Conservation (phyloP, 208 protist species). For the Crithidia fasciculata region DNA sequence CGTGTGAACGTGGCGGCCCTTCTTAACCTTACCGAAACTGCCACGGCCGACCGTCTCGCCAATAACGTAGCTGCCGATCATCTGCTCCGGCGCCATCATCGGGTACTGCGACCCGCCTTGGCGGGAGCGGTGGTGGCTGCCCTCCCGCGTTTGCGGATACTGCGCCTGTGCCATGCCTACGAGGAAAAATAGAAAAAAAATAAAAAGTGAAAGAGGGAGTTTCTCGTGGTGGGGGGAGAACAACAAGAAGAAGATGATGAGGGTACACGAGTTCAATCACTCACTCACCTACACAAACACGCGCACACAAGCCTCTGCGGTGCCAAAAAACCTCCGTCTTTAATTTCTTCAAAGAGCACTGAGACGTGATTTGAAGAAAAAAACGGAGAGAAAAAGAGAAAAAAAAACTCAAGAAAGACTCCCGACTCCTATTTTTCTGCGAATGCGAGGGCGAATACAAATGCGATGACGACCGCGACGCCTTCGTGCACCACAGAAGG, state of each 20-base stretch:
- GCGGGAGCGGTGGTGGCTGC: constrained; percentile 29
- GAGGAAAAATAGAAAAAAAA: constrained; percentile 2
- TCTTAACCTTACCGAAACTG: constrained; percentile 99
- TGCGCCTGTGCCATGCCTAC: constrained; percentile 21
- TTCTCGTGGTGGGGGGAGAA: neutral
- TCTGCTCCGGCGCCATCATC: constrained; percentile 48
- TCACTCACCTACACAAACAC: too few species aligned
- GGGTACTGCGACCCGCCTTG: neutral
- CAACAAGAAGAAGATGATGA: neutral
- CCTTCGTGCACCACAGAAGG: too few species aligned
- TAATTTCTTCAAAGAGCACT: neutral
- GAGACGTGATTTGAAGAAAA: neutral
- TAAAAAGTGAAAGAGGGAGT: constrained; percentile 4
- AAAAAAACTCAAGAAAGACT: constrained; percentile 11
- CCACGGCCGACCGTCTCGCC: constrained; percentile 98
- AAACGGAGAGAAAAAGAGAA: neutral
- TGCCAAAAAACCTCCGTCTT: neutral
- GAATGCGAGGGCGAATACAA: too few species aligned
- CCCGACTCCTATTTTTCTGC: too few species aligned
- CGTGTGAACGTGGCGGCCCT: constrained; percentile 96
- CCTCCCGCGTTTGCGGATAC: constrained; percentile 15
- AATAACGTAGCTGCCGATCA: constrained; percentile 97
- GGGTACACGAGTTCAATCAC: too few species aligned
- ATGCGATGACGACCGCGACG: too few species aligned
- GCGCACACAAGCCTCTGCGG: too few species aligned